Evolutionary conservation across 441 rosid genomes (phyloP), one percentile per base, ranked within the genome.

Genomic region (Macaranga tanarius): DNA sequence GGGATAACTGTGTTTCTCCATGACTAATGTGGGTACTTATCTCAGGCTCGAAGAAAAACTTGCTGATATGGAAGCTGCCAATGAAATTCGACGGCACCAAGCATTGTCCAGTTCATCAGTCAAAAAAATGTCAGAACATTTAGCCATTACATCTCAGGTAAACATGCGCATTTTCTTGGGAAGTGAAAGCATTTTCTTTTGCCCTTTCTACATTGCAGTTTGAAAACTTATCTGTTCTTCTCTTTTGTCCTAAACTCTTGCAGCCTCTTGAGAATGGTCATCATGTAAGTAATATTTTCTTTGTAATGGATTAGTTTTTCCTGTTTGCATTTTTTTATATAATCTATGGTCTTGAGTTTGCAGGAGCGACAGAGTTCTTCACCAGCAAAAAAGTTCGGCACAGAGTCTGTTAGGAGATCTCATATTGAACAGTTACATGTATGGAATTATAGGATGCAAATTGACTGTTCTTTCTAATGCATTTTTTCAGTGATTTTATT

Each of bases 221-320:
- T 67, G 23, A 44, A 57, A 65, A 55, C 71, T 65, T 28, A 75
- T 57, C 66, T 62, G 77, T 56, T 40, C 31, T 72, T 59, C 76
- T 72, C 72, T 74, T 67, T 74, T 42, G 28, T 84, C 71, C 50
- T 61, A 65, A 62, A 44, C 50, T 76, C 52, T 72, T 85, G 82
- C 97, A 91, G 99, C 80, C 87, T 76, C 58, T 74, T 80, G 94
- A 89, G 79, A 91, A 95, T 79, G 94, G 97, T 79, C 80, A 89
- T 82, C 80, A 76, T 69, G 97, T 86, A 77, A 83, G 95, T 85
- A 80, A 73, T 38, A 62, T 63, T 75, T 75, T 45, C 65, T 67
- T 45, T 73, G 72, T 62, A 31, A 25, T 63, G 50, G 40, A 55
- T 73, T 56, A 60, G 73, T 25, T 55, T 48, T 79, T 71, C 28